Base-by-base conservation (phyloP, 2,329 filamentous ascomycete genomes). In the Pestalotiopsis sp. region DNA sequence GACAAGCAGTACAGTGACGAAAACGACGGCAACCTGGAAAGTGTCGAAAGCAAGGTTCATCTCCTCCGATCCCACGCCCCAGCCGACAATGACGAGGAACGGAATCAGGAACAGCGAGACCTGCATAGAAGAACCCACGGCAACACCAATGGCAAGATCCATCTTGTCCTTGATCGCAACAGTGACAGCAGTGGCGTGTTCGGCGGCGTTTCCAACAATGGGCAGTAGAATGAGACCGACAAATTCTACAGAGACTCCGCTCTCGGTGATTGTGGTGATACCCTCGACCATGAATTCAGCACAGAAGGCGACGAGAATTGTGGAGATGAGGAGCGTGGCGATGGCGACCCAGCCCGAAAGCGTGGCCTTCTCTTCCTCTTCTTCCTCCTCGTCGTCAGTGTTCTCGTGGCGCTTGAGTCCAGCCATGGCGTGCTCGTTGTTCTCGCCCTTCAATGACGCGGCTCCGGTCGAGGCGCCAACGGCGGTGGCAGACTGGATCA, bases 21-120 rank as follows among this genome's bases (percentile, higher is more conserved):
- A 97, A 56, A 97, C 83, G 56, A 92, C 91, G 25, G 94, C 92
- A 14, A 97, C 91, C 81, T 97, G 94, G 84, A 98, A 98, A 0
- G 90, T 90, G 76, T 97, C 94, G 78, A 97, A 96, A 78, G 91
- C 91, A 4, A 97, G 86, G 23, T 90, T 93, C 93, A 95, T 95
- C 1, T 89, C 85, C 70, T 91, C 89, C 71, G 87, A 79, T 49
- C 83, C 87, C 86, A 94, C 90, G 71, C 89, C 90, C 93, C 93
- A 95, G 67, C 92, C 92, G 45, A 95, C 88, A 49, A 95, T 87
- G 68, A 94, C 91, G 39, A 94, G 87, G 12, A 95, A 82, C 0
- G 93, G 93, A 9, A 93, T 94, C 65, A 95, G 86, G 78, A 95
- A 94, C 36, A 95, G 86, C 1, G 92, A 89, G 62, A 95, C 93